These are phyloP conservation scores for Zanthoxylum bungeanum DNA, from an alignment of 345 rosid genomes.

Conservation along the genomic window DNA sequence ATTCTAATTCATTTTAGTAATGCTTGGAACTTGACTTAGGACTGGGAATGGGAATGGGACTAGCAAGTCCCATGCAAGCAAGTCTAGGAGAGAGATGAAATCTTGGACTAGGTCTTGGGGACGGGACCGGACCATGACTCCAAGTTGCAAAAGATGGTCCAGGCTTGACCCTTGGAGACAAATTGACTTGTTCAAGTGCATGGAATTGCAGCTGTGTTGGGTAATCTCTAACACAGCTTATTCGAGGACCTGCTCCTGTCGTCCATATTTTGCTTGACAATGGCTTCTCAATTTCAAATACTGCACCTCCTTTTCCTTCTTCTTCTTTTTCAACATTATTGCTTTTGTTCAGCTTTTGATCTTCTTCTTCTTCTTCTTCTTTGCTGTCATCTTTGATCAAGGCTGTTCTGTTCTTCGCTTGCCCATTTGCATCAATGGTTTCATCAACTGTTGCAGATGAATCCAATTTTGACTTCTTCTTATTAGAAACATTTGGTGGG, in stretches of 20 bases:
- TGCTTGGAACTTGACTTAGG: background rate
- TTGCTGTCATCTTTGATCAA: too few species aligned
- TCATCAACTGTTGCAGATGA: background rate
- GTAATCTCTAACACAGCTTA: conserved; percentile 43
- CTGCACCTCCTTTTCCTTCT: background rate
- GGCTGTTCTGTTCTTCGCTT: too few species aligned
- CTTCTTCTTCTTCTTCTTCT: background rate
- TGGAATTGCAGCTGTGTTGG: conserved; percentile 28
- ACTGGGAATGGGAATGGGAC: conserved; percentile 29
- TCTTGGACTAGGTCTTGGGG: conserved; percentile 53
- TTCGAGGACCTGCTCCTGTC: conserved; percentile 44
- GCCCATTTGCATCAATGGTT: too few species aligned
- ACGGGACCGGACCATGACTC: conserved; percentile 38
- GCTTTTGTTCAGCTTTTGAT: background rate
- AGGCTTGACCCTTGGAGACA: too few species aligned
- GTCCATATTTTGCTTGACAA: conserved; percentile 29
- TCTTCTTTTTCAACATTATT: too few species aligned
- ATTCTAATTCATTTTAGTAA: too few species aligned
- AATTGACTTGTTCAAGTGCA: conserved; percentile 45
- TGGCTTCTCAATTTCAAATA: background rate
- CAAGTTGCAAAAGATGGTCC: background rate
- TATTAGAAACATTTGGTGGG: conserved; percentile 1
- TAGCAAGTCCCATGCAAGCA: conserved; percentile 43
- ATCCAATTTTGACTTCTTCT: background rate
- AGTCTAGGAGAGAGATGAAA: conserved; percentile 45